These are phyloP conservation scores for Cytidiella melzeri DNA, from an alignment of 768 basidiomycete species.

Conservation along the genomic window DNA sequence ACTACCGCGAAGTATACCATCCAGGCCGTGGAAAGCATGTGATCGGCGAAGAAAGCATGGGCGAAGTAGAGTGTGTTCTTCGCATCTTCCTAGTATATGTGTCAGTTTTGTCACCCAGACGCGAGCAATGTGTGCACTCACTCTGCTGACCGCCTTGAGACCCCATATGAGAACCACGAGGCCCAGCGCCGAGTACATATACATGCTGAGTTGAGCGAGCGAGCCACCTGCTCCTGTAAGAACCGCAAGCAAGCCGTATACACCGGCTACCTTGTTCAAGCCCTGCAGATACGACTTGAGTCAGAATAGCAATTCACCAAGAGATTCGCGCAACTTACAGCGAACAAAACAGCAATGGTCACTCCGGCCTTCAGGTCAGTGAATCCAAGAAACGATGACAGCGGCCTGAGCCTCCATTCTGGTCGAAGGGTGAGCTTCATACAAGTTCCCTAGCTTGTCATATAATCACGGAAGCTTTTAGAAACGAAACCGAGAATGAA, in stretches of 20 bases:
- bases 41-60: slow-evolving; percentile 89
- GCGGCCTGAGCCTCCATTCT: slow-evolving; percentile 79
- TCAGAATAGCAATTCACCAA: slow-evolving; percentile 1
- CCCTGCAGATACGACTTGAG: slow-evolving; percentile 38
- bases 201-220: slow-evolving; percentile 88
- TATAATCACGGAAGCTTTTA: slow-evolving; percentile 5
- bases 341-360: slow-evolving; percentile 82
- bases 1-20: slow-evolving; percentile 84
- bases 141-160: slow-evolving; percentile 76
- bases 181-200: slow-evolving; percentile 85
- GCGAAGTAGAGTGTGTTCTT: slow-evolving; percentile 83
- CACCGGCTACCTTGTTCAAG: slow-evolving; percentile 96
- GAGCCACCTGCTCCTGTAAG: slow-evolving; percentile 88
- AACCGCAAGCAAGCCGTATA: slow-evolving; percentile 92
- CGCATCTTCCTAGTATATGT: slow-evolving; percentile 69
- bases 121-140: slow-evolving; percentile 33
- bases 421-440: slow-evolving; percentile 82
- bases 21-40: slow-evolving; percentile 84
- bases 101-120: background rate
- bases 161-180: slow-evolving; percentile 85
- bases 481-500: background rate
- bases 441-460: slow-evolving; percentile 8
- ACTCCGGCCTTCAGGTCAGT: slow-evolving; percentile 95
- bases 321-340: slow-evolving; percentile 46
- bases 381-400: slow-evolving; percentile 77